Evolutionary conservation across 2,329 filamentous ascomycete genomes (phyloP).

Genomic region (Arthrobotrys iridis): DNA sequence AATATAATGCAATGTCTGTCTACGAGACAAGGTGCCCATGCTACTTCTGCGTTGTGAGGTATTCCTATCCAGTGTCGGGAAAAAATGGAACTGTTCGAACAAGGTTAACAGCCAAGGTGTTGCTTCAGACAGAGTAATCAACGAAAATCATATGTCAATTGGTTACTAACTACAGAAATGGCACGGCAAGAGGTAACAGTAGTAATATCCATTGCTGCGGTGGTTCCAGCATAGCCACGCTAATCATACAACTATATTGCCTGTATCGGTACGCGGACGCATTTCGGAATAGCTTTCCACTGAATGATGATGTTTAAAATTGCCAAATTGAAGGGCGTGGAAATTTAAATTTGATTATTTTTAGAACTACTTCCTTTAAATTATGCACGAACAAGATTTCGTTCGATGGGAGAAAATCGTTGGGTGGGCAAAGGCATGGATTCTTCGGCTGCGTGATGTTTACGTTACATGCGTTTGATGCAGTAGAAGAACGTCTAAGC

Average conservation of each 20-base stretch:
- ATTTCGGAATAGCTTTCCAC: slow-evolving; percentile 39
- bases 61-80: not conserved
- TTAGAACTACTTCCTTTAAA: not conserved
- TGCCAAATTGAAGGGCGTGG: slow-evolving; percentile 3
- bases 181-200: slow-evolving; percentile 28
- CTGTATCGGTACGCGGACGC: slow-evolving; percentile 43
- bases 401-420: not conserved
- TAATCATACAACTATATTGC: slow-evolving; percentile 27
- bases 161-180: slow-evolving; percentile 6
- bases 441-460: slow-evolving; percentile 41
- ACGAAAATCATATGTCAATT: not conserved
- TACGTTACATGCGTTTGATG: slow-evolving; percentile 42
- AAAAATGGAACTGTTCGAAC: not conserved
- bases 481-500: slow-evolving; percentile 29
- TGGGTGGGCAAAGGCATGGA: slow-evolving; percentile 28
- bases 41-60: not conserved
- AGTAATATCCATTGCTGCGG: too few relatives aligned
- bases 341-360: slow-evolving; percentile 13
- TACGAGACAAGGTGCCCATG: slow-evolving; percentile 28
- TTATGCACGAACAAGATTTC: not conserved
- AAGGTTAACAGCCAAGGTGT: slow-evolving; percentile 35
- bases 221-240: slow-evolving; percentile 38
- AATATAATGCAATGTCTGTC: slow-evolving; percentile 27
- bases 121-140: slow-evolving; percentile 48
- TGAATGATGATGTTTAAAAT: slow-evolving; percentile 36